Evolutionary conservation across 805 yeast genomes (phyloP).

Genomic region (Cyberlindnera maclurae): DNA sequence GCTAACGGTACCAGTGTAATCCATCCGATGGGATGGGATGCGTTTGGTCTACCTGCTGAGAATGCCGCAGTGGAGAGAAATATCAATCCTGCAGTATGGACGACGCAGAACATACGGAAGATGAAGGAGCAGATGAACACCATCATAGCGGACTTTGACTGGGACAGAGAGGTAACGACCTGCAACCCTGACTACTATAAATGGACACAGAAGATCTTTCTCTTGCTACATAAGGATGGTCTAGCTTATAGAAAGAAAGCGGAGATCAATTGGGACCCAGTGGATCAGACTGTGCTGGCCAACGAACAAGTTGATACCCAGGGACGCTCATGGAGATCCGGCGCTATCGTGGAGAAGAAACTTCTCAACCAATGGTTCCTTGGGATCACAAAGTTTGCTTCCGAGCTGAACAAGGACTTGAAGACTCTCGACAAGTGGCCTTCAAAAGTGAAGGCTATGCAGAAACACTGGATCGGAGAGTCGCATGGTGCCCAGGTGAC

Average conservation of each 20-base stretch:
- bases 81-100: constrained; percentile 79
- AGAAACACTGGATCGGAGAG: constrained; percentile 88
- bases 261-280: constrained; percentile 96
- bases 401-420: constrained; percentile 59
- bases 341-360: constrained; percentile 84
- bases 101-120: constrained; percentile 64
- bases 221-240: constrained; percentile 65
- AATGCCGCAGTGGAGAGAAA: constrained; percentile 91
- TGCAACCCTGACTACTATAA: constrained; percentile 83
- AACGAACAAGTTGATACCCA: constrained; percentile 91
- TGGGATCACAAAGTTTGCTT: constrained; percentile 79
- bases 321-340: constrained; percentile 95
- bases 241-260: constrained; percentile 83
- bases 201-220: constrained; percentile 86
- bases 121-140: constrained; percentile 78
- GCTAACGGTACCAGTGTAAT: constrained; percentile 71
- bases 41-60: constrained; percentile 97
- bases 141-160: constrained; percentile 85
- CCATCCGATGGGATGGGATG: constrained; percentile 99
- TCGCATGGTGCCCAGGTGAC: constrained; percentile 70
- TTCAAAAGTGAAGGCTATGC: constrained; percentile 81
- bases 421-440: constrained; percentile 73
- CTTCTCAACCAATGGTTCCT: constrained; percentile 88
- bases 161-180: constrained; percentile 87
- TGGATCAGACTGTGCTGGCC: constrained; percentile 90